Evolutionary conservation across 768 basidiomycete genomes (phyloP).

Genomic region (Suillus plorans): DNA sequence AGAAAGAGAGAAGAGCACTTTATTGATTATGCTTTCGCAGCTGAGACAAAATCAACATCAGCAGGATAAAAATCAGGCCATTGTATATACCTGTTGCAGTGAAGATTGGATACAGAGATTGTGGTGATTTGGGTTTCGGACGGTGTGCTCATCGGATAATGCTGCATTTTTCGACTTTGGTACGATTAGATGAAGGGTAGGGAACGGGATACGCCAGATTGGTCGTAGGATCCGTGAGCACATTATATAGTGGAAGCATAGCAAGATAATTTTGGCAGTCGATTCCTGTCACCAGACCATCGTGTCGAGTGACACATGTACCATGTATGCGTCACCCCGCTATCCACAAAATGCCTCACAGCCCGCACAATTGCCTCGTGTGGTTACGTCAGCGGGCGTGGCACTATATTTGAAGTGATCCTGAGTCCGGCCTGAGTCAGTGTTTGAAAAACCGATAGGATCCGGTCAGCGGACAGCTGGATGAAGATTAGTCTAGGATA

Average conservation of each 20-base stretch:
- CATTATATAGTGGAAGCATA: conserved; percentile 1
- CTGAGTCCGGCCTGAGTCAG: too few species aligned
- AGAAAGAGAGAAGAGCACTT: conserved; percentile 34
- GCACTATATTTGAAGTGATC: too few species aligned
- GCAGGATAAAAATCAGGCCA: not conserved
- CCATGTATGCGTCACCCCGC: conserved; percentile 18
- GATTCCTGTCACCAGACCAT: not conserved
- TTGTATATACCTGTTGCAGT: conserved; percentile 45
- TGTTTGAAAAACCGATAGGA: too few species aligned
- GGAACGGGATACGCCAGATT: not conserved
- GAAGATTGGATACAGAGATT: conserved; percentile 45
- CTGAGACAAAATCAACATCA: conserved; percentile 24
- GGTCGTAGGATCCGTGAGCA: not conserved
- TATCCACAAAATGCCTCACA: conserved; percentile 18
- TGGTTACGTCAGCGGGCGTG: not conserved
- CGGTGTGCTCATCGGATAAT: not conserved
- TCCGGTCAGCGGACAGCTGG: too few species aligned
- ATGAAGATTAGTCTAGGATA: too few species aligned
- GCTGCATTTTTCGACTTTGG: not conserved
- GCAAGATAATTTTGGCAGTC: conserved; percentile 1
- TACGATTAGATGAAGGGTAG: not conserved
- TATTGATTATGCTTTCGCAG: conserved; percentile 48
- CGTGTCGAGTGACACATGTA: not conserved
- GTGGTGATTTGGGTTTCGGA: conserved; percentile 25
- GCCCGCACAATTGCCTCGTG: conserved; percentile 23